Conservation (phyloP, 192 early-diverging fungal genomes). For the Entrophospora sp. region DNA sequence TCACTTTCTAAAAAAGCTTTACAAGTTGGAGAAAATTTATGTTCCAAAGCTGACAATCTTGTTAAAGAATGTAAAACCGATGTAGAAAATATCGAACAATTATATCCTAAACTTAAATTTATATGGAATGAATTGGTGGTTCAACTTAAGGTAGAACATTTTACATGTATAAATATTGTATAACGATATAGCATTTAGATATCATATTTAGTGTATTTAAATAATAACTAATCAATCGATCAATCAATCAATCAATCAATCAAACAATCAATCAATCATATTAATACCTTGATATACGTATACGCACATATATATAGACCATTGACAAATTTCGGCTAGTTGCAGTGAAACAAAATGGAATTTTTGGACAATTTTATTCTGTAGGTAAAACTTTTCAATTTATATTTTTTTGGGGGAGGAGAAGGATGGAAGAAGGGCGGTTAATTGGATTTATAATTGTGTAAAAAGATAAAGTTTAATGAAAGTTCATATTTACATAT, state of each 20-base stretch:
- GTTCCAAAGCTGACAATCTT: slow-evolving; percentile 9
- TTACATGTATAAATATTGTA: no score
- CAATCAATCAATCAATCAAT: no score
- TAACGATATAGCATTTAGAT: no score
- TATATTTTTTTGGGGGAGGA: neutral
- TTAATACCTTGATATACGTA: neutral
- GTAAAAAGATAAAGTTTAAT: neutral
- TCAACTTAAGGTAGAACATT: slow-evolving; percentile 10
- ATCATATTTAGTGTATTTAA: neutral
- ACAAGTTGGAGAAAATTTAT: slow-evolving; percentile 14
- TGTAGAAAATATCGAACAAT: slow-evolving; percentile 14
- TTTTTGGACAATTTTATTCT: slow-evolving; percentile 6
- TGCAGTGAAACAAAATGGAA: slow-evolving; percentile 15
- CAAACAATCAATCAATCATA: no score
- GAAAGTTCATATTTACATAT: neutral
- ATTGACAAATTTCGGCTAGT: slow-evolving; percentile 7
- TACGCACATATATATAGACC: neutral
- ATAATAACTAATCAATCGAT: neutral
- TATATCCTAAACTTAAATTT: slow-evolving; percentile 17
- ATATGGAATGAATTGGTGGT: slow-evolving; percentile 14
- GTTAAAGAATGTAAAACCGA: slow-evolving; percentile 15
- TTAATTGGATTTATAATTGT: no score
- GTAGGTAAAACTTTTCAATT: slow-evolving; percentile 3
- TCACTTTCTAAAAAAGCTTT: slow-evolving; percentile 11
- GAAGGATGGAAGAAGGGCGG: no score